Evolutionary conservation across 108 stramenopile genomes (phyloP), one percentile per base, ranked within the genome.

Genomic region (Conticribra guillardii): DNA sequence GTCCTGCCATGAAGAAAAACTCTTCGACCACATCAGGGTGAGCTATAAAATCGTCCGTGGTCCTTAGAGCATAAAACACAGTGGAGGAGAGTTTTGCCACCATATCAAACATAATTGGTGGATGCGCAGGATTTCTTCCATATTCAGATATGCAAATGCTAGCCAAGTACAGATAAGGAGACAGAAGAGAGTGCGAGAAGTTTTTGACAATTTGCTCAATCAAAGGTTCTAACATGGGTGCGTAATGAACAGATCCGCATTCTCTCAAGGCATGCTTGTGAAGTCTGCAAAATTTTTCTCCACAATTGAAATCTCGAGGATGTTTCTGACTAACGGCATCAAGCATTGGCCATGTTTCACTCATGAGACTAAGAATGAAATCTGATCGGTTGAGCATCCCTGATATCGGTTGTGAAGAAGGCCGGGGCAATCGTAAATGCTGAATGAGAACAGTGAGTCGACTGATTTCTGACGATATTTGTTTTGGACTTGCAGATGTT

Each of bases 1-100:
- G 86, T 4, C 89, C 89, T 62, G 90, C 87, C 63, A 97, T 76
- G 75, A 93, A 98, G 71, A 96, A 98, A 33, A 95, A 90, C 75
- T 98, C 97, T 68, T 98, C 97, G 17, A 98, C 96, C 29, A 98
- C 89, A 81, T 98, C 97, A 15, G 97, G 97, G 67, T 96, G 85
- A n/a, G 79, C 71, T 2, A 80, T 90, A 59, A 96, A 84, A 67
- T 92, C 94, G 22, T 91, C 85, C n/a, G 81, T 48, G 21, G 60
- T 79, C 51, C 74, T 59, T 8, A 89, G 64, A 8, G 84, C 78
- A 11, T 78, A 62, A 75, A 96, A 94, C 4, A 88, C 76, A 11
- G 87, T 71, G 17, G 52, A 63, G 1, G 89, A 67, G 51, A 96
- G 58, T 19, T 83, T 82, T n/a, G 61, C 64, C 37, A 96, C 75